phyloP scores from a whole-genome alignment of 1,139 yeast genomes.

The Starmera stellimalicola region DNA sequence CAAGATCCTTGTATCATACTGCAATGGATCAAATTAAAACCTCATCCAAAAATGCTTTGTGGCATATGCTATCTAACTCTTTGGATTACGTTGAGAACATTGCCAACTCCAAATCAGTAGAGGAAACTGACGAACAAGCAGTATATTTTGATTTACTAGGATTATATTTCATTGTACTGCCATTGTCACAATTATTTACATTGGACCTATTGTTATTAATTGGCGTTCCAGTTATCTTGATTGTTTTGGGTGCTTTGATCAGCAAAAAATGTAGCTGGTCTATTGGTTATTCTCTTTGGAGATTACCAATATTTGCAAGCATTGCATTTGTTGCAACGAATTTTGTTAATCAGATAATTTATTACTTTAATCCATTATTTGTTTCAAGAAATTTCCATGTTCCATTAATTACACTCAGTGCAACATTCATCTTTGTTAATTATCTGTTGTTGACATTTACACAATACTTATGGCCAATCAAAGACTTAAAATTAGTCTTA shows the following conservation, averaged over 20 bases:
- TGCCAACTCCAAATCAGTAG: slow-evolving; percentile 30
- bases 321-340: slow-evolving; percentile 32
- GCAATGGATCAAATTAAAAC: slow-evolving; percentile 58
- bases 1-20: slow-evolving; percentile 81
- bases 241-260: slow-evolving; percentile 39
- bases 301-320: slow-evolving; percentile 48
- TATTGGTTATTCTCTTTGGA: slow-evolving; percentile 33
- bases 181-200: slow-evolving; percentile 37
- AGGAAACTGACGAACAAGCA: slow-evolving; percentile 34
- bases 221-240: slow-evolving; percentile 43
- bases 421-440: slow-evolving; percentile 42
- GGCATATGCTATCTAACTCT: slow-evolving; percentile 75
- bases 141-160: slow-evolving; percentile 58
- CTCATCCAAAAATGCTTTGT: slow-evolving; percentile 52
- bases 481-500: slow-evolving; percentile 61
- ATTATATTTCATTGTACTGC: slow-evolving; percentile 39
- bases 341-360: slow-evolving; percentile 28
- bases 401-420: slow-evolving; percentile 35
- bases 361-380: slow-evolving; percentile 41
- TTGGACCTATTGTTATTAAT: slow-evolving; percentile 42
- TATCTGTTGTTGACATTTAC: slow-evolving; percentile 47
- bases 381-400: slow-evolving; percentile 47
- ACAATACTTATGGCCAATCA: slow-evolving; percentile 44
- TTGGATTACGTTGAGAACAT: slow-evolving; percentile 45
- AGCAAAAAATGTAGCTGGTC: slow-evolving; percentile 43